A percentile compares a stretch with the other conserved stretches of the same genome.
These are phyloP conservation scores for Brassica incana DNA, from an alignment of 345 rosid species.

Conservation along the genomic window DNA sequence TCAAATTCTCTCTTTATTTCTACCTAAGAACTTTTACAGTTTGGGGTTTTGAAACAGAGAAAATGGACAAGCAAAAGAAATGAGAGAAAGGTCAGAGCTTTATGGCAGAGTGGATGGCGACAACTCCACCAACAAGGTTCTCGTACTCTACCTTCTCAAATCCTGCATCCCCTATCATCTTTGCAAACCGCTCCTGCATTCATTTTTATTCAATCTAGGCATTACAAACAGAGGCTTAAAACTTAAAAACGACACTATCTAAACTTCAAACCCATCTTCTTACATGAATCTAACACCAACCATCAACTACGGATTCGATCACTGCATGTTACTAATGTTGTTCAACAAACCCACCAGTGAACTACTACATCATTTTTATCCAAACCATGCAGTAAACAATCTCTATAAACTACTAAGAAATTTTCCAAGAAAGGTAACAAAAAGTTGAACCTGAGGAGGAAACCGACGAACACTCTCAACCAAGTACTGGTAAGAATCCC, in stretches of 20 bases:
- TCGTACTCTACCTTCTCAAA: constrained; percentile 94
- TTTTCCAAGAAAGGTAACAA: background rate
- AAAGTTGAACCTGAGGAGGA: constrained; percentile 65
- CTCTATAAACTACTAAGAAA: background rate
- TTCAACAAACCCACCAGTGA: background rate
- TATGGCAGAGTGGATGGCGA: constrained; percentile 82
- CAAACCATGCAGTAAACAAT: background rate
- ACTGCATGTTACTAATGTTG: background rate
- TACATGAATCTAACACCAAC: background rate
- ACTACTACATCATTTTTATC: background rate
- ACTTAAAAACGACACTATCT: background rate
- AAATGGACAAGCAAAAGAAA: background rate
- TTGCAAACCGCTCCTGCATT: constrained; percentile 75
- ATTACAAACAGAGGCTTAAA: background rate
- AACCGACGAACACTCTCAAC: constrained; percentile 92
- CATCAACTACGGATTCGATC: constrained; percentile 12
- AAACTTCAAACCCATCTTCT: background rate
- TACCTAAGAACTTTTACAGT: background rate
- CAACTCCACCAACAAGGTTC: constrained; percentile 92
- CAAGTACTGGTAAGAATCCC: constrained; percentile 83
- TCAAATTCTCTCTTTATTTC: background rate
- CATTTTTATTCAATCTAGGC: constrained; percentile 28
- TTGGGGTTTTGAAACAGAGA: background rate
- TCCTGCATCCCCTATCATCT: constrained; percentile 91
- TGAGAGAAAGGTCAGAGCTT: constrained; percentile 46